These are phyloP conservation scores for Solanum habrochaites DNA, from an alignment of 257 asterid genomes.

Conservation along the genomic window DNA sequence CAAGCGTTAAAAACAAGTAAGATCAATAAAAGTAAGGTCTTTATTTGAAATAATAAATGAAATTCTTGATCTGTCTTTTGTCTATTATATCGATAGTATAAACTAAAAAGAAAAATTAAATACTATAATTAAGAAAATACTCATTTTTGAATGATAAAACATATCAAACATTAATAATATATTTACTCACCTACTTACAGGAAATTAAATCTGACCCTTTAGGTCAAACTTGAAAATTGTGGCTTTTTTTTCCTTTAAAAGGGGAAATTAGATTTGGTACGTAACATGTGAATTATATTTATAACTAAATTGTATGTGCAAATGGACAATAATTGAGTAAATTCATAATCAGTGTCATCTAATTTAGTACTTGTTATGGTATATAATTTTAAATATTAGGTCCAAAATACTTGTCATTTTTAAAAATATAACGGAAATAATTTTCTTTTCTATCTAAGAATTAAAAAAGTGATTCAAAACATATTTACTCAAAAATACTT, in stretches of 20 bases:
- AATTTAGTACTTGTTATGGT: neutral
- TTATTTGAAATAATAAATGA: no score
- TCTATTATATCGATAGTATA: neutral
- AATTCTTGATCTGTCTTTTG: fast-evolving
- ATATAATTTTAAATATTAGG: neutral
- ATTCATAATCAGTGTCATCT: neutral
- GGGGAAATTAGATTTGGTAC: neutral
- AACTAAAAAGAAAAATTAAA: neutral
- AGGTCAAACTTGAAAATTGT: neutral
- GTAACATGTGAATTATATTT: neutral
- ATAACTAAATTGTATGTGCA: neutral
- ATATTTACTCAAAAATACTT: neutral
- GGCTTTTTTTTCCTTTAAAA: neutral
- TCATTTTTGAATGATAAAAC: neutral
- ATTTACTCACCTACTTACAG: neutral
- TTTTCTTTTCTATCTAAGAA: neutral
- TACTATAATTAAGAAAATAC: neutral
- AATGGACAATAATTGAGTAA: neutral
- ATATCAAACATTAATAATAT: neutral
- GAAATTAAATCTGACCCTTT: neutral
- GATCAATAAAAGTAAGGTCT: neutral
- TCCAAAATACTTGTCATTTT: neutral
- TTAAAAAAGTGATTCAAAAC: neutral
- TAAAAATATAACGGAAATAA: neutral
- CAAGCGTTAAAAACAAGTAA: fast-evolving